Evolutionary conservation across 192 early-diverging fungal genomes (phyloP), one percentile per base, ranked within the genome.

Genomic region (Backusella macrospora): DNA sequence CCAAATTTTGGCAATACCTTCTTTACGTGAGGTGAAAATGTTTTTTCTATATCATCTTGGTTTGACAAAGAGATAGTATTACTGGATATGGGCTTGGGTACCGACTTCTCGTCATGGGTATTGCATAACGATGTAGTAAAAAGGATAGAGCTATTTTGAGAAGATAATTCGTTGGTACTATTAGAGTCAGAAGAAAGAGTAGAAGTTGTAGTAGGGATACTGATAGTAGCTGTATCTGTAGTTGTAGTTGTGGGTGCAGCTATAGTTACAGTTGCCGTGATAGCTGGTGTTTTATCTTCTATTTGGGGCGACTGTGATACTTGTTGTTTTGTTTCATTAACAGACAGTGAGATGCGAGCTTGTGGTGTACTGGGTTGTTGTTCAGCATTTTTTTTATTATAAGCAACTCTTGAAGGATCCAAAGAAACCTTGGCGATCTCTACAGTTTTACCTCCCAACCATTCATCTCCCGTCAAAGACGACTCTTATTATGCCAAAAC

Each of bases 381-480:
- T 12, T 12, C 52, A 10, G 52, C 10, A 13, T 59, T 59, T 21
- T 59, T 59, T 59, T 59, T 13, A 59, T 26, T 23, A 59, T 59
- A 59, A 23, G 52, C 52, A 26, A 59, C 52, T 26, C 21, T 59
- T 21, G 23, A 23, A 49, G 88, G 88, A 44, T 90, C 88, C 34
- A 91, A 76, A 5, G 83, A 84, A 8, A 84, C 75, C 7, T 64
- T 81, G 15, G 77, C 74, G 14, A 88, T 83, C 3, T 47, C 21
- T 1, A 18, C 79, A 43, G 82, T 86, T 71, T 86, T 84, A 5
- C 89, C 84, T 1, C 69, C 74, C 21, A 90, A 65, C 91, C 92
- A 96, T 23, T 89, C 86, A 1, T 74, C 82, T 39, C 81, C 83
- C 5, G 89, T 79, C 47, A 90, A 74, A 3, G 84, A 84, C 15